Evolutionary conservation across 768 basidiomycete genomes (phyloP), one percentile per base, ranked within the genome.

Genomic region (Boletellus emodensis): DNA sequence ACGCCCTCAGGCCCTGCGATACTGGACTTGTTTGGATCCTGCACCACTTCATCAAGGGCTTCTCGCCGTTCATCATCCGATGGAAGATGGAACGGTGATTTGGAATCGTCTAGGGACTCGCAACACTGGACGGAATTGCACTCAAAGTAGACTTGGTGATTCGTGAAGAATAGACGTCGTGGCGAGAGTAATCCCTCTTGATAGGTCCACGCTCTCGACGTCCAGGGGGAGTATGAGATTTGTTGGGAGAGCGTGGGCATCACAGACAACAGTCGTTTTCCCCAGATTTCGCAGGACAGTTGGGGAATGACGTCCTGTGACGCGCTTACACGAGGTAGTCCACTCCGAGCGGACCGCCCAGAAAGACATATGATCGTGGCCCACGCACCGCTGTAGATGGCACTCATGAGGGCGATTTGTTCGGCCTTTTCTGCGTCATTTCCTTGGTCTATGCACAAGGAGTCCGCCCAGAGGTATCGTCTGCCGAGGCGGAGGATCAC

Each of bases 141-240:
- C 34, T 58, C 56, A 10, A 58, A 62, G 24, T 58, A 59, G 13
- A 61, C 52, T 9, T 61, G 55, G 17, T 56, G 48, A 8, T 51
- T 45, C 1, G 61, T 63, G 43, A 61, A 60, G 56, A 59, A 55
- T 13, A 56, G 37, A 30, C 46, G 43, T 18, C 58, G 54, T 0
- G 44, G 46, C 3, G 60, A 64, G 28, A 60, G 50, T 11, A 61
- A 13, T 1, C 53, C 52, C 33, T 38, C n/a, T 10, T 38, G 17
- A n/a, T 17, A 64, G 6, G 54, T 60, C 62, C 55, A 59, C 3
- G 53, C 55, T 37, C 59, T 24, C 12, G 39, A 40, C 20, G 22
- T 37, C 57, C 62, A 64, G 3, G 20, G 35, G 4, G 58, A 63
- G 40, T 44, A 15, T 13, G 41, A 39, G 14, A 52, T 18, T n/a